Percentiles rank a stretch among this genome's conserved stretches.
Evolutionary conservation across 208 protist genomes (phyloP).

Genomic region (Leishmania amazonensis): DNA sequence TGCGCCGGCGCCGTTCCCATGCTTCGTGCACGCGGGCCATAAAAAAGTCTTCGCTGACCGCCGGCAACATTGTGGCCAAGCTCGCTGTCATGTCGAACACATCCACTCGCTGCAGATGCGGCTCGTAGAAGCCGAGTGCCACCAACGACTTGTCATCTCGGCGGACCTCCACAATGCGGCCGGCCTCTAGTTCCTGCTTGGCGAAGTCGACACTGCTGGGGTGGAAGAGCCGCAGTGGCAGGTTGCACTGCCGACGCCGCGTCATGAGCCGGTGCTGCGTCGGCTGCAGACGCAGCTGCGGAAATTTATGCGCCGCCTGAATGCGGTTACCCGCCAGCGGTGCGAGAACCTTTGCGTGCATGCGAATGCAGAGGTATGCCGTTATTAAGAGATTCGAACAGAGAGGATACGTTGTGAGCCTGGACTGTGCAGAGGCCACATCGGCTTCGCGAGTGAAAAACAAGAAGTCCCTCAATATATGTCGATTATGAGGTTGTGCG

Average conservation of each 20-base stretch:
- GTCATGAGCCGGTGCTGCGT: constrained; percentile 49
- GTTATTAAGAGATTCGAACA: neutral
- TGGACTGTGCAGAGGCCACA: neutral
- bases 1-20: constrained; percentile 61
- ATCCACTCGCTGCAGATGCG: constrained; percentile 58
- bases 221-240: constrained; percentile 65
- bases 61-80: constrained; percentile 50
- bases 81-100: constrained; percentile 73
- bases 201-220: constrained; percentile 56
- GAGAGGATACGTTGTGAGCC: neutral
- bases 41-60: constrained; percentile 85
- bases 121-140: constrained; percentile 85
- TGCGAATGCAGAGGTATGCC: constrained; percentile 12
- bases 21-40: constrained; percentile 53
- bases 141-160: constrained; percentile 54
- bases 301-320: constrained; percentile 73
- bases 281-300: constrained; percentile 63
- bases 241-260: constrained; percentile 41
- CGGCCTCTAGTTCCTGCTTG: constrained; percentile 50
- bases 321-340: constrained; percentile 59
- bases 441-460: neutral
- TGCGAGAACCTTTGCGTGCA: constrained; percentile 76
- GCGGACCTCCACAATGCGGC: constrained; percentile 75
- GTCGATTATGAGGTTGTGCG: neutral
- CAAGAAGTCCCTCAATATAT: neutral